Base-by-base conservation (phyloP, 2,329 filamentous ascomycete genomes). In the Colletotrichum sublineola region DNA sequence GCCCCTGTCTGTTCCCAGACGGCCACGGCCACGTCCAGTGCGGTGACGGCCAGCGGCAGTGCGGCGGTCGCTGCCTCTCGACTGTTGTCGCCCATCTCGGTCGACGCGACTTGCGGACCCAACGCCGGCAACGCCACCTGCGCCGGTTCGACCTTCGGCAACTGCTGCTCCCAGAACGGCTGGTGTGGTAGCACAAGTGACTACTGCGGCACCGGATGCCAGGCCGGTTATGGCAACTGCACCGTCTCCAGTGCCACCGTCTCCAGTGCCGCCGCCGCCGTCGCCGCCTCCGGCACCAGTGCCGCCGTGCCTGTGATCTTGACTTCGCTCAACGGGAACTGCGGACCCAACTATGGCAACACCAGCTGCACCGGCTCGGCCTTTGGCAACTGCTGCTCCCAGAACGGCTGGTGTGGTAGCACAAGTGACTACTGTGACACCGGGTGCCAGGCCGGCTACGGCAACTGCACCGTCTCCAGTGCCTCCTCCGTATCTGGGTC, bases 141-240 rank as follows among this genome's bases (percentile, higher is more conserved):
- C 67, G 75, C 78, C 56, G 79, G 77, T n/a, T 82, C 81, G 1
- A 53, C 14, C 5, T 81, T 79, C 42, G 82, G 82, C 5, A 77
- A 78, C 74, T 85, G 84, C 75, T 85, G 84, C 70, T 84, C 83
- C 6, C 76, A 75, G 62, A 80, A 80, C 65, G 82, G 82, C 14
- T 83, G 74, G 68, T 85, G 82, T 80, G 81, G 77, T 73, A 79
- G 75, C 58, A 71, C 62, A 0, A 12, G 38, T 5, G n/a, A 29
- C 3, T 73, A 74, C 63, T 76, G 75, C 63, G 75, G 74, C 15
- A 31, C 67, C 5, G 70, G 66, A 3, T 76, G 74, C 31, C 70
- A 76, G 50, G 38, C 68, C 5, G 20, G 48, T 6, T 76, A 66
- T 42, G 75, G 75, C 1, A 62, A 42, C 15, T 76, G 75, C 42